Percentiles rank a stretch among this genome's conserved stretches.
phyloP scores from a whole-genome alignment of 2,329 filamentous ascomycete species.

The Zelopaecilomyces penicillatus region DNA sequence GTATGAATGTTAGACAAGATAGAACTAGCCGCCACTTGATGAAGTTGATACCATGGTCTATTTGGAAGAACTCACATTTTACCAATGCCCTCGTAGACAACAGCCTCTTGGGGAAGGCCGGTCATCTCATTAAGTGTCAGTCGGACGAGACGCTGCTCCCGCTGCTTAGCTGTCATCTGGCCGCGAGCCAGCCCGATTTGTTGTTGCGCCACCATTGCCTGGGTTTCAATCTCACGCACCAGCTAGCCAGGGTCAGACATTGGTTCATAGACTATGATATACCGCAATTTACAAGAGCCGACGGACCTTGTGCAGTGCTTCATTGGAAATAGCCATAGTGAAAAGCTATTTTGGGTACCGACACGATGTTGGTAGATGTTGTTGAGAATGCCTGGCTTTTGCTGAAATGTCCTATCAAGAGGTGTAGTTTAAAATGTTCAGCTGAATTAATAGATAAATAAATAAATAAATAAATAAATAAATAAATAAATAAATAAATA shows the following conservation, averaged over 20 bases:
- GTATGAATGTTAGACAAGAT: too few species aligned
- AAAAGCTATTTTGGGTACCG: too few species aligned
- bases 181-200: constrained; percentile 80
- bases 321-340: constrained; percentile 86
- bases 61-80: constrained; percentile 66
- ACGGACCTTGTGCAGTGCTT: constrained; percentile 82
- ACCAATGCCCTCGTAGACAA: constrained; percentile 88
- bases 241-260: constrained; percentile 45
- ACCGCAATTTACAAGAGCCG: too few species aligned
- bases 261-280: neutral
- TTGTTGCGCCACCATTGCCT: constrained; percentile 80
- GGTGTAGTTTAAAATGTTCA: too few species aligned
- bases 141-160: constrained; percentile 81
- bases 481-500: too few species aligned
- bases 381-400: too few species aligned
- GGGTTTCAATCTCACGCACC: constrained; percentile 86
- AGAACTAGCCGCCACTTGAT: constrained; percentile 5
- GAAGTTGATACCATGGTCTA: constrained; percentile 1
- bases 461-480: too few species aligned
- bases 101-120: constrained; percentile 65
- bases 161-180: constrained; percentile 77
- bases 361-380: too few species aligned
- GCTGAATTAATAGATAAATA: too few species aligned
- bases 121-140: constrained; percentile 77
- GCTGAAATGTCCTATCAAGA: too few species aligned